A percentile compares a stretch with the other conserved stretches of the same genome.
Conservation (phyloP, 179 eudicot genomes). For the Camellia oleifera region DNA sequence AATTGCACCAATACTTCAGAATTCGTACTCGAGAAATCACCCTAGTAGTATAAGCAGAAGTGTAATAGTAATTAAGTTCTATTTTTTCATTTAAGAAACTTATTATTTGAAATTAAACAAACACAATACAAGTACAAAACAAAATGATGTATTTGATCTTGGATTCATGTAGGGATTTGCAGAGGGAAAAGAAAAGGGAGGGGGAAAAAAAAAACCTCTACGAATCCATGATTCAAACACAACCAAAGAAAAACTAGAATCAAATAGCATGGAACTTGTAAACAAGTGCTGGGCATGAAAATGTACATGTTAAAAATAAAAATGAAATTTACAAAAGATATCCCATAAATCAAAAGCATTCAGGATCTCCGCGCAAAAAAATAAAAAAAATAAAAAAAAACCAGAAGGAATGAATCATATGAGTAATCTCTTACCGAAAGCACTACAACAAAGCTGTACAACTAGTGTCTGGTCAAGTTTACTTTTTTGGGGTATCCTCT, state of each 20-base stretch:
- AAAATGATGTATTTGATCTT: neutral
- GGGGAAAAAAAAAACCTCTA: too few relatives aligned
- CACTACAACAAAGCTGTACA: neutral
- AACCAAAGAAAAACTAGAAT: neutral
- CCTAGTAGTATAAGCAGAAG: neutral
- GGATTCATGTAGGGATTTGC: too few relatives aligned
- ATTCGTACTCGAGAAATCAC: neutral
- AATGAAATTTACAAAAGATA: conserved; percentile 5
- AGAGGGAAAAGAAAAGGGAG: too few relatives aligned
- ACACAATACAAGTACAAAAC: neutral
- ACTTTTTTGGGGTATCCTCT: conserved; percentile 34
- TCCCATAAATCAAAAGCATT: neutral
- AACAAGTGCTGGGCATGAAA: neutral
- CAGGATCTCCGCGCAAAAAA: neutral
- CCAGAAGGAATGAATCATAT: neutral
- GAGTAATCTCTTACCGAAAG: conserved; percentile 10
- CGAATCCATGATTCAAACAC: neutral
- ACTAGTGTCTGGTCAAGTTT: conserved; percentile 20
- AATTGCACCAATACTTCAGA: conserved; percentile 6
- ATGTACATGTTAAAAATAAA: neutral
- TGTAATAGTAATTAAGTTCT: neutral
- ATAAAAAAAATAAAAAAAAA: neutral
- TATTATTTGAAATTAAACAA: neutral
- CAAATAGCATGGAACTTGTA: neutral
- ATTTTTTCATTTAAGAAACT: neutral